These are phyloP conservation scores for Xylaria curta DNA, from an alignment of 495 filamentous ascomycete genomes.

Conservation along the genomic window DNA sequence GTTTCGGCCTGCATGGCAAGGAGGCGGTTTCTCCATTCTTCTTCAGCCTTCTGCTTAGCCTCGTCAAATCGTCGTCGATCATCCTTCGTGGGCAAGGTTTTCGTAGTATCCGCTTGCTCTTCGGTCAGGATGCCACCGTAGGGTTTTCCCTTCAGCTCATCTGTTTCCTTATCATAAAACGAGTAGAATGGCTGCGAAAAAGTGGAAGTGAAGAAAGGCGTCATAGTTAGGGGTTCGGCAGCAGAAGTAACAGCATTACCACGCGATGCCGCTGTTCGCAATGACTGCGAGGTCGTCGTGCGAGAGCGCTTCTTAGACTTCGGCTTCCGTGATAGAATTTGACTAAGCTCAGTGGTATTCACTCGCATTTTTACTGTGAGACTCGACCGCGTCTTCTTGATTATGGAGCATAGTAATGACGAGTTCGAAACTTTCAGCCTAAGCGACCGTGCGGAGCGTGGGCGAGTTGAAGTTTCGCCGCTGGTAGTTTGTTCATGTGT, in stretches of 20 bases:
- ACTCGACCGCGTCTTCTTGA: slow-evolving; percentile 48
- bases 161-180: slow-evolving; percentile 83
- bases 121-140: slow-evolving; percentile 94
- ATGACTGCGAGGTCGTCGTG: slow-evolving; percentile 1
- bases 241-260: slow-evolving; percentile 36
- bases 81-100: slow-evolving; percentile 77
- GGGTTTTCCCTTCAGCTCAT: slow-evolving; percentile 89
- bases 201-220: slow-evolving; percentile 60
- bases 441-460: slow-evolving; percentile 48
- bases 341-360: slow-evolving; percentile 61
- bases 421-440: slow-evolving; percentile 44
- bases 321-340: slow-evolving; percentile 60
- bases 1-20: slow-evolving; percentile 55
- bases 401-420: slow-evolving; percentile 33
- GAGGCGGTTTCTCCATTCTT: slow-evolving; percentile 76
- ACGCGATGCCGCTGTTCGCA: slow-evolving; percentile 28
- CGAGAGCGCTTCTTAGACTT: slow-evolving; percentile 56
- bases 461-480: slow-evolving; percentile 41
- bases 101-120: slow-evolving; percentile 86
- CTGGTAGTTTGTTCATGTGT: slow-evolving; percentile 32
- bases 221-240: slow-evolving; percentile 46
- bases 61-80: slow-evolving; percentile 87
- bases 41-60: slow-evolving; percentile 86
- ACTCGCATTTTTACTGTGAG: slow-evolving; percentile 60
- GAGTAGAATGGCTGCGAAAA: slow-evolving; percentile 76